These are phyloP conservation scores for Tuber melanosporum DNA, from an alignment of 495 filamentous ascomycete genomes.

Conservation along the genomic window DNA sequence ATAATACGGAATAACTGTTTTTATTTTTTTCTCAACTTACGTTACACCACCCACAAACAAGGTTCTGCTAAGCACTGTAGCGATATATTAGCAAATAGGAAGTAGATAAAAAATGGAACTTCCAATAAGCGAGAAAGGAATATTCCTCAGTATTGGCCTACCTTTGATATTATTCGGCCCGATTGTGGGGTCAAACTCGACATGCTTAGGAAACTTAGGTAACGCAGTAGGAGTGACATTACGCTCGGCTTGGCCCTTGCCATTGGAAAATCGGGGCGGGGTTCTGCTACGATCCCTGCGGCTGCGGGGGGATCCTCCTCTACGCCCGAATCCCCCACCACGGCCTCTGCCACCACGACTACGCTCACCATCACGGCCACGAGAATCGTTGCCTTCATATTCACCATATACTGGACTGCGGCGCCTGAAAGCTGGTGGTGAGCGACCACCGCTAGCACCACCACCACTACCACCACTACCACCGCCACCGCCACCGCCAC, in stretches of 20 bases:
- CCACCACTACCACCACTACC: slow-evolving; percentile 43
- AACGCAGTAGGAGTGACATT: slow-evolving; percentile 29
- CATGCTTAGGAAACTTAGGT: slow-evolving; percentile 57
- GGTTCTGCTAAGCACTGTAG: slow-evolving; percentile 77
- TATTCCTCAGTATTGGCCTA: slow-evolving; percentile 42
- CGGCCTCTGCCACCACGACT: slow-evolving; percentile 51
- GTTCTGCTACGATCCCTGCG: slow-evolving; percentile 52
- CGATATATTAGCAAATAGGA: slow-evolving; percentile 30
- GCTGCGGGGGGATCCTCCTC: slow-evolving; percentile 34
- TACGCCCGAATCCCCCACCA: slow-evolving; percentile 42
- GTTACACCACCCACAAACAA: slow-evolving; percentile 95
- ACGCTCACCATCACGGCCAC: slow-evolving; percentile 55
- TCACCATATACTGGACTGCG: slow-evolving; percentile 65
- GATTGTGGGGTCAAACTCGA: slow-evolving; percentile 71
- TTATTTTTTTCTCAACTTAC: slow-evolving; percentile 50
- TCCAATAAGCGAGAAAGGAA: slow-evolving; percentile 4
- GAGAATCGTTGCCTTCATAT: slow-evolving; percentile 51
- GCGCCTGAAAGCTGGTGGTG: slow-evolving; percentile 48
- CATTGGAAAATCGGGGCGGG: slow-evolving; percentile 45
- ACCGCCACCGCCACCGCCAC: background rate
- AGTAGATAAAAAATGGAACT: background rate
- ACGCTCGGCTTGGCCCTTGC: slow-evolving; percentile 34
- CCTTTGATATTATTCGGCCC: slow-evolving; percentile 72
- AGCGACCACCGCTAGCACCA: slow-evolving; percentile 60
- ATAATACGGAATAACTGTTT: background rate